These are phyloP conservation scores for Colletotrichum sp. DNA, from an alignment of 2,329 filamentous ascomycete genomes.

Conservation along the genomic window DNA sequence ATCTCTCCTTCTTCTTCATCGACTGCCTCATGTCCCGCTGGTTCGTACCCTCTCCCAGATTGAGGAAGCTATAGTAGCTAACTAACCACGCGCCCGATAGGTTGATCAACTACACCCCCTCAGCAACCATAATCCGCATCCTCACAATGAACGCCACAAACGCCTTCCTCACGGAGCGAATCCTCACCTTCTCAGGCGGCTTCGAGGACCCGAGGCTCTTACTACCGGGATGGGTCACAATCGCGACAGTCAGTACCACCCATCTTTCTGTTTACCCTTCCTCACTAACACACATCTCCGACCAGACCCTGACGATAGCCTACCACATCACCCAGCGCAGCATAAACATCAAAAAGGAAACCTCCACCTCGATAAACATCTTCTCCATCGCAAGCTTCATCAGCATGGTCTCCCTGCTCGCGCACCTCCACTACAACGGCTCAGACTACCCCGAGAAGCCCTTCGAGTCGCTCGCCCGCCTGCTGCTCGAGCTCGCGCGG, in stretches of 20 bases:
- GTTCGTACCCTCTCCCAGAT: conserved; percentile 41
- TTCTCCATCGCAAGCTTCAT: conserved; percentile 80
- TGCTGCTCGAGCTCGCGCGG: not conserved
- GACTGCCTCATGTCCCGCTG: conserved; percentile 86
- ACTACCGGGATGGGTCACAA: conserved; percentile 79
- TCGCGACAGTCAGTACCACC: conserved; percentile 65
- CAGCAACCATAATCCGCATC: conserved; percentile 80
- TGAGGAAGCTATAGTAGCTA: not conserved
- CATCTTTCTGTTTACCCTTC: not conserved
- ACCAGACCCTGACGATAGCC: conserved; percentile 71
- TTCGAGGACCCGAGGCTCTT: conserved; percentile 73
- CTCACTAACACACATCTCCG: not conserved
- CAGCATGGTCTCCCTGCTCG: conserved; percentile 72
- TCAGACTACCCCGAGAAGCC: conserved; percentile 67
- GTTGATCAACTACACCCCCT: conserved; percentile 84
- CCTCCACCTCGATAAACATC: conserved; percentile 76
- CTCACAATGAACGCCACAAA: conserved; percentile 77
- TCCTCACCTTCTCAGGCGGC: conserved; percentile 73
- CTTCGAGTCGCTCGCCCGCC: conserved; percentile 14
- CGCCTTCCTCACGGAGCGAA: conserved; percentile 75
- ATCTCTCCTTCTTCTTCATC: conserved; percentile 83
- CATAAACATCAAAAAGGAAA: conserved; percentile 81
- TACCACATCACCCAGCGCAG: conserved; percentile 81
- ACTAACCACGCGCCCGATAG: conserved; percentile 46
- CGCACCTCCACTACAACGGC: conserved; percentile 69